Conservation (phyloP, 1,284 basidiomycete species). For the Ganoderma multipileum region DNA sequence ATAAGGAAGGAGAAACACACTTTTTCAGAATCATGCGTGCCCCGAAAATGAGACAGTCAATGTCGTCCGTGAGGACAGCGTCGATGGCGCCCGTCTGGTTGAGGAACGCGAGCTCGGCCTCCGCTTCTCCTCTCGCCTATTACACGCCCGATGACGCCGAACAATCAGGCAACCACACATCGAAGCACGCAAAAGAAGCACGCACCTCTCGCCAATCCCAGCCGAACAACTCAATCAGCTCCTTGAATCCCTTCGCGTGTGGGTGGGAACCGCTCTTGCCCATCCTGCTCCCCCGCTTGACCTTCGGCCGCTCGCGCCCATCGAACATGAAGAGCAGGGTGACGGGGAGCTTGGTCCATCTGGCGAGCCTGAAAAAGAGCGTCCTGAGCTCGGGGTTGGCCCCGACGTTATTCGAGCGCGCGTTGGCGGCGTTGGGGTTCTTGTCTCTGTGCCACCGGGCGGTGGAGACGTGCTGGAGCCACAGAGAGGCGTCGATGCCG, state of each 20-base stretch:
- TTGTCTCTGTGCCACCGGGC: constrained; percentile 31
- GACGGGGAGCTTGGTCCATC: constrained; percentile 59
- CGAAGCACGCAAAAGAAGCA: constrained; percentile 1
- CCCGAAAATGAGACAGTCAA: constrained; percentile 53
- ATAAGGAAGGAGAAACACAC: constrained; percentile 31
- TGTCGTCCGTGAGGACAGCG: constrained; percentile 70
- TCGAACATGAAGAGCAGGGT: constrained; percentile 77
- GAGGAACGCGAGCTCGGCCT: constrained; percentile 70
- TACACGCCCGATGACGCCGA: background rate
- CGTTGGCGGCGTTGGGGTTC: constrained; percentile 30
- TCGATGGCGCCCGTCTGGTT: constrained; percentile 60
- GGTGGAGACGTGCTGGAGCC: constrained; percentile 48
- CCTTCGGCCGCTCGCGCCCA: constrained; percentile 62
- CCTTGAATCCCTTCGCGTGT: constrained; percentile 49
- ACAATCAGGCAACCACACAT: background rate
- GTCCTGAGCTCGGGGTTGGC: constrained; percentile 49
- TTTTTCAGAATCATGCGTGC: constrained; percentile 45
- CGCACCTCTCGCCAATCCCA: constrained; percentile 65
- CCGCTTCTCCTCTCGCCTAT: constrained; percentile 71
- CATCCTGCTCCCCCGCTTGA: constrained; percentile 61
- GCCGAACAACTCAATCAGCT: constrained; percentile 61
- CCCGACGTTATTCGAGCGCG: constrained; percentile 21
- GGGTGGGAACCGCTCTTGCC: constrained; percentile 53
- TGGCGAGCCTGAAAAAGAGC: constrained; percentile 50
- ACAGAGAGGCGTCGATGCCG: constrained; percentile 57